These are phyloP conservation scores for Yamadazyma sp. DNA, from an alignment of 805 yeast genomes.

Conservation along the genomic window DNA sequence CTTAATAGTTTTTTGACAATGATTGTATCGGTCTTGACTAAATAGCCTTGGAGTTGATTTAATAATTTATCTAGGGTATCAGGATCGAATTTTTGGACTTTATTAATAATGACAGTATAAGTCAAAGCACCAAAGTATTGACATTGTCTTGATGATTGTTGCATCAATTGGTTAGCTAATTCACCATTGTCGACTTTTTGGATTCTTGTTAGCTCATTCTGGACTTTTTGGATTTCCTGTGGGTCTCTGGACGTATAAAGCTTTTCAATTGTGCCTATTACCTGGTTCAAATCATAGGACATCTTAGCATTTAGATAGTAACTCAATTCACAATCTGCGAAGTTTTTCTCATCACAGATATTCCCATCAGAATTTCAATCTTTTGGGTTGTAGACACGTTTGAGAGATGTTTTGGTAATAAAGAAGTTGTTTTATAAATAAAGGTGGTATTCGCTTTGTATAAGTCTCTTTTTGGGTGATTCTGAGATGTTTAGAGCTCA, in stretches of 20 bases:
- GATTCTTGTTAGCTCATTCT: conserved; percentile 51
- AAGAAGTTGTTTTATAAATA: too few relatives aligned
- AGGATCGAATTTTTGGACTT: conserved; percentile 9
- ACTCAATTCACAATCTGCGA: background rate
- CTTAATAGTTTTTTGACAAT: conserved; percentile 60
- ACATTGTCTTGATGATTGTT: conserved; percentile 40
- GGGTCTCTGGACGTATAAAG: conserved; percentile 43
- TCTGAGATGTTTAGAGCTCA: too few relatives aligned
- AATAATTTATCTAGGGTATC: background rate
- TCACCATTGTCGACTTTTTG: conserved; percentile 57
- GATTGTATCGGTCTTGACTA: conserved; percentile 17
- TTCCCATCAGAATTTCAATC: too few relatives aligned
- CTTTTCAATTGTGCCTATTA: conserved; percentile 27
- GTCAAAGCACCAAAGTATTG: conserved; percentile 83
- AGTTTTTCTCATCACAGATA: too few relatives aligned
- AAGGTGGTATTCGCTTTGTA: too few relatives aligned
- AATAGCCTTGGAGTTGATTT: conserved; percentile 2
- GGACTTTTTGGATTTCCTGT: conserved; percentile 40
- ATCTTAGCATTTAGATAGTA: background rate
- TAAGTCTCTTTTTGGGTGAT: too few relatives aligned
- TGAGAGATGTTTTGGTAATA: too few relatives aligned
- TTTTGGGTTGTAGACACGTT: too few relatives aligned
- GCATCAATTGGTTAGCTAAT: conserved; percentile 55
- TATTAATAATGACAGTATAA: conserved; percentile 58
- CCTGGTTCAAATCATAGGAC: conserved; percentile 1